A percentile compares a stretch with the other conserved stretches of the same genome.
Conservation (phyloP, 495 filamentous ascomycete genomes). For the Penicillium psychrofluorescens region DNA sequence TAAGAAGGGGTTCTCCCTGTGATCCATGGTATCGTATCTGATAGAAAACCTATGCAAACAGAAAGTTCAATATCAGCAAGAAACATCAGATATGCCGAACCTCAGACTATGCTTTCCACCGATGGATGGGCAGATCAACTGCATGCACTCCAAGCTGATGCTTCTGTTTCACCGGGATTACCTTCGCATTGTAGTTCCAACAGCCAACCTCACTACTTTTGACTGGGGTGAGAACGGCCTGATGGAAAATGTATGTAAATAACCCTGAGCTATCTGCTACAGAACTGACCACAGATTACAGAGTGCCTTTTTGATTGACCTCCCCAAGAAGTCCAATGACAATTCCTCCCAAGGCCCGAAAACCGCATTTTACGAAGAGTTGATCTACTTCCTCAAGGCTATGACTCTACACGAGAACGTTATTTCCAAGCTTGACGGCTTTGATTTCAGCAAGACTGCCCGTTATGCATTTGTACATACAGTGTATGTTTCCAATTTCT, state of each 20-base stretch:
- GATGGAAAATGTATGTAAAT: slow-evolving; percentile 64
- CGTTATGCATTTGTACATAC: slow-evolving; percentile 75
- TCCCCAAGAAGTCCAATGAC: slow-evolving; percentile 49
- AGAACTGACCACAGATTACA: slow-evolving; percentile 12
- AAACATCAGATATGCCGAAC: slow-evolving; percentile 44
- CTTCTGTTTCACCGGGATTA: slow-evolving; percentile 64
- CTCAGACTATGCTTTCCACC: slow-evolving; percentile 73
- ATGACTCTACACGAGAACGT: slow-evolving; percentile 57
- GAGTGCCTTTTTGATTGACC: slow-evolving; percentile 78
- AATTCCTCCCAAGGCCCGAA: slow-evolving; percentile 23
- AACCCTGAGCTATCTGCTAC: not conserved
- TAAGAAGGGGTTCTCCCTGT: slow-evolving; percentile 17
- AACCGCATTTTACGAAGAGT: slow-evolving; percentile 60
- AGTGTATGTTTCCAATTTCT: slow-evolving; percentile 35
- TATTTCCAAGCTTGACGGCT: slow-evolving; percentile 51
- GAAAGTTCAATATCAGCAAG: slow-evolving; percentile 31
- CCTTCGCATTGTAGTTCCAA: slow-evolving; percentile 71
- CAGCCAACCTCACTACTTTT: slow-evolving; percentile 68
- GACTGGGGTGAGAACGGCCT: slow-evolving; percentile 78
- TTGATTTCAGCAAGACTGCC: slow-evolving; percentile 66
- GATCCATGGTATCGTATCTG: not conserved
- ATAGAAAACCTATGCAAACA: slow-evolving; percentile 1
- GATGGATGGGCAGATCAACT: slow-evolving; percentile 55
- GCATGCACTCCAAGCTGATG: slow-evolving; percentile 89
- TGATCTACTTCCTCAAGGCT: slow-evolving; percentile 63